These are phyloP conservation scores for Margaritispora aquatica DNA, from an alignment of 495 filamentous ascomycete species.

Conservation along the genomic window DNA sequence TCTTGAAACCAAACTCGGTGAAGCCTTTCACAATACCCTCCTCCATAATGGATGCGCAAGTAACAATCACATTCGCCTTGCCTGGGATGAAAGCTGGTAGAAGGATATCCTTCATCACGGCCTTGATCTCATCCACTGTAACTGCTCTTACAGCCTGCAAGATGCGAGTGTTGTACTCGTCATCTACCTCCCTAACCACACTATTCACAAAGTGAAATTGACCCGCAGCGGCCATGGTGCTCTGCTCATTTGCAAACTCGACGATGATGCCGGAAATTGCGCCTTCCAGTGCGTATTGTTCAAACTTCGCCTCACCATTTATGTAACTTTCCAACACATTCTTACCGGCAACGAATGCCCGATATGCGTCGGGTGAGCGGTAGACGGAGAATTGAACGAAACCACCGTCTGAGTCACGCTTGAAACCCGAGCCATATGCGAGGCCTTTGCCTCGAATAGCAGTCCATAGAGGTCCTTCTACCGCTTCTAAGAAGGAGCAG, in stretches of 20 bases:
- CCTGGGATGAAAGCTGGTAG: slow-evolving; percentile 71
- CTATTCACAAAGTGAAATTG: slow-evolving; percentile 73
- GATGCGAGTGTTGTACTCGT: slow-evolving; percentile 70
- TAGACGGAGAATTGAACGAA: slow-evolving; percentile 77
- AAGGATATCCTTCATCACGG: slow-evolving; percentile 66
- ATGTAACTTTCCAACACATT: slow-evolving; percentile 65
- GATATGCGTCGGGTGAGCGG: slow-evolving; percentile 82
- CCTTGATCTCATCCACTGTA: slow-evolving; percentile 67
- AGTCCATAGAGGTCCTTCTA: slow-evolving; percentile 91
- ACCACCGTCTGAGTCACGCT: slow-evolving; percentile 67
- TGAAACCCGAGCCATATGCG: slow-evolving; percentile 80
- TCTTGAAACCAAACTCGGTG: slow-evolving; percentile 67
- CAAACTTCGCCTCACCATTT: slow-evolving; percentile 56
- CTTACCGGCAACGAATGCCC: slow-evolving; percentile 73
- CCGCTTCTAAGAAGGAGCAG: slow-evolving; percentile 81
- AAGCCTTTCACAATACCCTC: slow-evolving; percentile 71
- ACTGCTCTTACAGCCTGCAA: slow-evolving; percentile 72
- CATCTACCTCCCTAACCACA: slow-evolving; percentile 70
- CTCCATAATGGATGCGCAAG: slow-evolving; percentile 79
- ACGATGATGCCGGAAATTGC: slow-evolving; percentile 85
- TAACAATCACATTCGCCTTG: slow-evolving; percentile 76
- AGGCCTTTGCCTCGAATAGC: slow-evolving; percentile 87
- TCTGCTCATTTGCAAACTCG: slow-evolving; percentile 76
- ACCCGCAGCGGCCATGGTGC: slow-evolving; percentile 73
- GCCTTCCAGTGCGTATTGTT: slow-evolving; percentile 79